These are phyloP conservation scores for Sedum album DNA, from an alignment of 164 flowering plant species.

Conservation along the genomic window DNA sequence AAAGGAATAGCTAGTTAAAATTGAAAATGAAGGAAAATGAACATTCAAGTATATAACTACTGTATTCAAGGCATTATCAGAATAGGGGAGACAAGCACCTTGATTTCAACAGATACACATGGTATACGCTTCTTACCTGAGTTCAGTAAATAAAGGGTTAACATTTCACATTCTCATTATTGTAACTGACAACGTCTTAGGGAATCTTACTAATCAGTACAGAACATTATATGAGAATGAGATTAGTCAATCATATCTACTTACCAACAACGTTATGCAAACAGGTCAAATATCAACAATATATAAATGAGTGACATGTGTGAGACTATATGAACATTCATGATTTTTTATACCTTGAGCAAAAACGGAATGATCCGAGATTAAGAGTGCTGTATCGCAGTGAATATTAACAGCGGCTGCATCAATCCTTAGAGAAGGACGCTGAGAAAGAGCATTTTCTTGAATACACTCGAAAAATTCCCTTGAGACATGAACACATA, in stretches of 20 bases:
- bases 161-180: neutral
- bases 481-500: slow-evolving; percentile 43
- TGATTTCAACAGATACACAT: slow-evolving; percentile 77
- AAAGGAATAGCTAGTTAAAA: neutral
- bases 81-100: slow-evolving; percentile 35
- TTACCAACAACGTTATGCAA: neutral
- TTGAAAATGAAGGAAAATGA: neutral
- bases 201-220: neutral
- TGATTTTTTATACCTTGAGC: slow-evolving; percentile 32
- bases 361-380: slow-evolving; percentile 81
- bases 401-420: slow-evolving; percentile 49
- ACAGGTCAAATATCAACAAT: neutral
- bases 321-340: neutral
- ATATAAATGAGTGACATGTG: neutral
- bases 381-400: slow-evolving; percentile 58
- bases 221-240: neutral
- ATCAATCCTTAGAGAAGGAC: slow-evolving; percentile 78
- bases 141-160: neutral
- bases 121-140: slow-evolving; percentile 42
- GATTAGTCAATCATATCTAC: too few species aligned
- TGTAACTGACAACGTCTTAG: neutral
- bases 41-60: neutral
- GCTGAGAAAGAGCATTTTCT: slow-evolving; percentile 36
- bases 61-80: slow-evolving; percentile 1
- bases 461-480: slow-evolving; percentile 67